Percentiles rank a stretch among this genome's conserved stretches.
phyloP scores from a whole-genome alignment of 2,329 filamentous ascomycete genomes.

The Bipolaris zeicola region DNA sequence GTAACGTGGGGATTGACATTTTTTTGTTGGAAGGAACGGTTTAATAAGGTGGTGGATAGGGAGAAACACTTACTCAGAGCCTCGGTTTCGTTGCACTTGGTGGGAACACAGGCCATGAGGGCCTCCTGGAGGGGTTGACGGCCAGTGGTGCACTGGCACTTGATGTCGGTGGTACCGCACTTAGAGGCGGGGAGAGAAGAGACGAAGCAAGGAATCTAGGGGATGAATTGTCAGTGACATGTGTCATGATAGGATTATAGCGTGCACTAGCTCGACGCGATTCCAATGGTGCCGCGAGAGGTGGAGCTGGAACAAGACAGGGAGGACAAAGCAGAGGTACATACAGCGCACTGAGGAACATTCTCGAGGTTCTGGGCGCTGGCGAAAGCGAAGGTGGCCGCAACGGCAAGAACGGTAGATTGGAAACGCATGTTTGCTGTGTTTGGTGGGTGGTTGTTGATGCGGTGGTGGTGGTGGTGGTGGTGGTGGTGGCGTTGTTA shows the following conservation, averaged over 20 bases:
- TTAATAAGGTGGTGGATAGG: not conserved
- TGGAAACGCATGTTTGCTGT: conserved; percentile 40
- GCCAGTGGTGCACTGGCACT: conserved; percentile 59
- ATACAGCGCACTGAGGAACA: conserved; percentile 45
- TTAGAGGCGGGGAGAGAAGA: conserved; percentile 55
- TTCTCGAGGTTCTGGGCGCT: conserved; percentile 34
- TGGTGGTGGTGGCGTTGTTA: too few relatives aligned
- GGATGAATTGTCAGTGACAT: not conserved
- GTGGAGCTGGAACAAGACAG: too few relatives aligned
- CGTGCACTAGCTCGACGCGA: not conserved
- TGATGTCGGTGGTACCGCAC: conserved; percentile 55
- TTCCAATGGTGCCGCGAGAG: not conserved
- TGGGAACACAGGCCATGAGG: conserved; percentile 51
- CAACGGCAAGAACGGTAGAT: conserved; percentile 30
- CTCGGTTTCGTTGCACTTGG: conserved; percentile 46
- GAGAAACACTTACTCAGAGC: conserved; percentile 44
- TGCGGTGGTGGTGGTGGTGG: not conserved
- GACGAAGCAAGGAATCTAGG: conserved; percentile 55
- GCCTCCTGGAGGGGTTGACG: conserved; percentile 41
- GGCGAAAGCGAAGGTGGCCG: conserved; percentile 35
- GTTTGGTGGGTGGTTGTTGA: not conserved
- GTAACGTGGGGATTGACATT: not conserved
- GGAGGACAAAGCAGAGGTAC: conserved; percentile 9
- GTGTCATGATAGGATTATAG: not conserved
- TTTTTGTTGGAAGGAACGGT: too few relatives aligned